Evolutionary conservation across 2,329 filamentous ascomycete genomes (phyloP), one percentile per base, ranked within the genome.

Genomic region (Bisporella sp.): DNA sequence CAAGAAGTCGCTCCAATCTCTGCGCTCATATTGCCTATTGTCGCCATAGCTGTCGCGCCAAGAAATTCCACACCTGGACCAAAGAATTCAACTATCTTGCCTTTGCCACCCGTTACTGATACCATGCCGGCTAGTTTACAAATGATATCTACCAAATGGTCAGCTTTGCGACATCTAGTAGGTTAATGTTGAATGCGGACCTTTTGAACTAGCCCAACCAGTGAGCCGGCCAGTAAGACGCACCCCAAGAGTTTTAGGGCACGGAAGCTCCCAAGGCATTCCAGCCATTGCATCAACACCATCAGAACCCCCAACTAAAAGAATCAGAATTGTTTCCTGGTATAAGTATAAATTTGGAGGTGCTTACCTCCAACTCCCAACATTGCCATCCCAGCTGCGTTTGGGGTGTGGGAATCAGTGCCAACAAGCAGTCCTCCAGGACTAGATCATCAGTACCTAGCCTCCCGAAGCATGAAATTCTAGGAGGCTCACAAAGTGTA

Each of bases 321-420:
- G 21, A 21, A 3, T 21, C 21, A 21, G 21, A 21, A 21, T 21
- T 21, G 21, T 21, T 21, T 21, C 21, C 21, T 21, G 21, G 21
- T 21, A 21, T 21, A 21, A 21, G 21, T 21, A 21, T 21, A 21
- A 21, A 21, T 21, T 21, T 21, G 21, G 21, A 21, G 21, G 21
- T 21, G 21, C 21, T 21, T 21, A 21, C 21, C 21, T 12, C 68
- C 67, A 5, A 69, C 62, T 2, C 64, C 67, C 5, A 67, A 41
- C 62, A 68, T 68, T 2, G 61, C 63, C 60, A 68, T 61, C 0
- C 66, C 66, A 1, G 64, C 67, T 4, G 65, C 65, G 41, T 69
- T 69, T 4, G 67, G 67, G 2, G 66, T 68, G 46, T 69, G 65
- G 1, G 67, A 69, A 46, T 69, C 66, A 2, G 66, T 69, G 0